These are phyloP conservation scores for Russula earlei DNA, from an alignment of 768 basidiomycete genomes.

Conservation along the genomic window DNA sequence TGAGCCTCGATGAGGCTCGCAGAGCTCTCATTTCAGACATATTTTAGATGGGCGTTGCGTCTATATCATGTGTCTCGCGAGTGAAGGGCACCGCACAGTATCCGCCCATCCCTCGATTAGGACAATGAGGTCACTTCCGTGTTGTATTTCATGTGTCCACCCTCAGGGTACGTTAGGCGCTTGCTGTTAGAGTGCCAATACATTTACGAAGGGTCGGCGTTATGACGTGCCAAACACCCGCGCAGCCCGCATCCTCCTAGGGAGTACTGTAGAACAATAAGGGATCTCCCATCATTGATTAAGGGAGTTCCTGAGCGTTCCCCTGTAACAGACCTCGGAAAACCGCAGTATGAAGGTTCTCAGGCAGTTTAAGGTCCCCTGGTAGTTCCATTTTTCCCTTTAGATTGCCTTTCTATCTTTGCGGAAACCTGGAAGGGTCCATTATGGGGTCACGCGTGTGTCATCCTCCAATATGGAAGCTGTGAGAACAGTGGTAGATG, in stretches of 20 bases:
- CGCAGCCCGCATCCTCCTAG: background rate
- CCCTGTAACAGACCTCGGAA: background rate
- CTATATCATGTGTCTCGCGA: background rate
- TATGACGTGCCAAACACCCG: constrained; percentile 13
- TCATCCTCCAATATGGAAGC: constrained; percentile 11
- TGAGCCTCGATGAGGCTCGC: background rate
- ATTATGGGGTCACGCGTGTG: constrained; percentile 18
- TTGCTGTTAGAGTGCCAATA: constrained; percentile 13
- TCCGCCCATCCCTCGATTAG: constrained; percentile 10
- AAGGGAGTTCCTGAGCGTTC: constrained; percentile 6
- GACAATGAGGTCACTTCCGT: constrained; percentile 1
- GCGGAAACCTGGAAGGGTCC: constrained; percentile 52
- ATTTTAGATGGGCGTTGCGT: background rate
- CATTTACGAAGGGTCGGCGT: constrained; percentile 11
- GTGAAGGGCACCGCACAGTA: constrained; percentile 10
- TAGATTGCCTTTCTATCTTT: constrained; percentile 58
- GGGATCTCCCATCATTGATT: constrained; percentile 6
- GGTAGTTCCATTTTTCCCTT: constrained; percentile 28
- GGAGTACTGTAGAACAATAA: constrained; percentile 19
- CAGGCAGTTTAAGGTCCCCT: constrained; percentile 4
- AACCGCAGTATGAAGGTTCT: constrained; percentile 4
- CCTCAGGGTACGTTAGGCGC: constrained; percentile 11
- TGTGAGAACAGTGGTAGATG: background rate
- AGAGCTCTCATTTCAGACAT: background rate
- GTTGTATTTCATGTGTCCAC: constrained; percentile 13